These are phyloP conservation scores for Bertia moriformis DNA, from an alignment of 2,329 filamentous ascomycete species.

Conservation along the genomic window DNA sequence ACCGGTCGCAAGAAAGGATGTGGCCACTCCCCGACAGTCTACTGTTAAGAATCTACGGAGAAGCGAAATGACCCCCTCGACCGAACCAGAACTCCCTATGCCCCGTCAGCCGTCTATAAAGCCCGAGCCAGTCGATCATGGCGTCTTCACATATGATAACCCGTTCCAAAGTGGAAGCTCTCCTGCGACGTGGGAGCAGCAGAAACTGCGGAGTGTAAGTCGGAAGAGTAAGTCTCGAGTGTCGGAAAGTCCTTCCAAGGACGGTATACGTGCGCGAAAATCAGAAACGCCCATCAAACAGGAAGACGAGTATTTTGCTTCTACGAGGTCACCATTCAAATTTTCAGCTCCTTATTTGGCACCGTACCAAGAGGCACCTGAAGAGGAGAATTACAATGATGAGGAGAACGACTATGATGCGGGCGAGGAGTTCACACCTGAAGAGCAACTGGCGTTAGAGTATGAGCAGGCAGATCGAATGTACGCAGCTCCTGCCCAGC, in stretches of 20 bases:
- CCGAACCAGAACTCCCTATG: not conserved
- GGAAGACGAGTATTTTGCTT: not conserved
- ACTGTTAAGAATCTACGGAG: not conserved
- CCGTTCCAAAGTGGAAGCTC: constrained; percentile 82
- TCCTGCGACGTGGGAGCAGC: constrained; percentile 33
- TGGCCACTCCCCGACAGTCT: not conserved
- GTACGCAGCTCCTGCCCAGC: constrained; percentile 20
- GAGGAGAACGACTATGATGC: constrained; percentile 15
- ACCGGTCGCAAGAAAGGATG: not conserved
- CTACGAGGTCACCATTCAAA: not conserved
- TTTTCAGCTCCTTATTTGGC: not conserved
- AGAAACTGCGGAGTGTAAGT: constrained; percentile 30
- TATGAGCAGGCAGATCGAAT: constrained; percentile 40
- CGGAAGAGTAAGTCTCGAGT: constrained; percentile 20
- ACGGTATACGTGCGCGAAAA: not conserved
- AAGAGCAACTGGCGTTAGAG: constrained; percentile 72
- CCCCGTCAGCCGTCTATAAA: not conserved
- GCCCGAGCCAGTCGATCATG: constrained; percentile 23
- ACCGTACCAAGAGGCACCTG: too few species aligned
- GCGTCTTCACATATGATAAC: constrained; percentile 76
- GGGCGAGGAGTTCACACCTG: constrained; percentile 86
- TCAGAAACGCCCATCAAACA: not conserved
- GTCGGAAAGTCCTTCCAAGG: constrained; percentile 18
- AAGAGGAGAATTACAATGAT: constrained; percentile 14
- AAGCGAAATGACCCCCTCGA: not conserved